These are phyloP conservation scores for Lipomyces starkeyi DNA, from an alignment of 805 yeast species.

Conservation along the genomic window DNA sequence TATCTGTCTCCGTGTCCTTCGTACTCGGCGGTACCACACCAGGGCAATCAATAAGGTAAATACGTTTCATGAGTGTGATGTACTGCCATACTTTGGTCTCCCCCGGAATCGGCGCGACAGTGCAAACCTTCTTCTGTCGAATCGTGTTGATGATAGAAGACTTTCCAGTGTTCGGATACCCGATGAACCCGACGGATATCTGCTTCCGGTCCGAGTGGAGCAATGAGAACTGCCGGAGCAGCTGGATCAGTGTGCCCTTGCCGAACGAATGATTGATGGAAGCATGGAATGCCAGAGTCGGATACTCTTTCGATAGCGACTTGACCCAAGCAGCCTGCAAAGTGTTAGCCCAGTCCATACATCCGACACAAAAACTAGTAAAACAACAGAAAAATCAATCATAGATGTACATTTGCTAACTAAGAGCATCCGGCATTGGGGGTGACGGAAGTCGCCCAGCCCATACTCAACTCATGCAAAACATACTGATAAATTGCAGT, in stretches of 20 bases:
- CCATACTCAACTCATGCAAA: conserved; percentile 84
- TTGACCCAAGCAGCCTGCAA: conserved; percentile 98
- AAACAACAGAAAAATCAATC: conserved; percentile 27
- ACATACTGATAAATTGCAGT: conserved; percentile 54
- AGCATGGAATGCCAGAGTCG: conserved; percentile 97
- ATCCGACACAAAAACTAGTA: conserved; percentile 40
- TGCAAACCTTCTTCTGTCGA: conserved; percentile 93
- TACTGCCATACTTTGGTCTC: conserved; percentile 99
- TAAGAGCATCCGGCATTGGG: conserved; percentile 62
- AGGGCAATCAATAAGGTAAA: conserved; percentile 95
- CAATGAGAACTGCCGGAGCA: conserved; percentile 88
- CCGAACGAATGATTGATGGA: conserved; percentile 97
- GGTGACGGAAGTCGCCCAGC: conserved; percentile 41
- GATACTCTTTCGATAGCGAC: conserved; percentile 86
- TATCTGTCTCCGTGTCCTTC: conserved; percentile 89
- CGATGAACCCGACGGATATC: conserved; percentile 95
- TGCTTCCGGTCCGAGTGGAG: conserved; percentile 93
- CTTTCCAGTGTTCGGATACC: conserved; percentile 98
- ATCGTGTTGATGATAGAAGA: conserved; percentile 93
- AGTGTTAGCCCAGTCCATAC: background rate
- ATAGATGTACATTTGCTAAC: conserved; percentile 81
- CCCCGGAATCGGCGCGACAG: conserved; percentile 98
- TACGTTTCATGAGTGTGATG: conserved; percentile 94
- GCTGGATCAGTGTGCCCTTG: conserved; percentile 93
- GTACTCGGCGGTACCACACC: conserved; percentile 97